Evolutionary conservation across 208 protist species (phyloP).

Genomic region (Porcisia hertigi): DNA sequence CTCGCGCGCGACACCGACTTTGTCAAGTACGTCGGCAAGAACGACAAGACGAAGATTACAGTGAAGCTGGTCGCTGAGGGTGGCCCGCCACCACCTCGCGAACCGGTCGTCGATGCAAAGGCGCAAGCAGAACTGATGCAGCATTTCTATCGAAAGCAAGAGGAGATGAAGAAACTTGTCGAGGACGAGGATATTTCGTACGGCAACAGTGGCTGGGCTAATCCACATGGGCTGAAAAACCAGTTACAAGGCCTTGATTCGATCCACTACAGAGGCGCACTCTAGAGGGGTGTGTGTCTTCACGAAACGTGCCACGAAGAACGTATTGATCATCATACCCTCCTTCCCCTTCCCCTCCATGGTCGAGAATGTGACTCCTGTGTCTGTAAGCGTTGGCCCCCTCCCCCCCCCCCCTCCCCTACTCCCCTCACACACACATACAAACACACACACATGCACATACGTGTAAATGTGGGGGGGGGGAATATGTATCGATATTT

Average conservation of each 20-base stretch:
- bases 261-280: conserved; percentile 54
- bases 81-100: conserved; percentile 71
- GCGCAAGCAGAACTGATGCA: conserved; percentile 92
- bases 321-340: not conserved
- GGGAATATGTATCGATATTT: too few relatives aligned
- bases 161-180: conserved; percentile 92
- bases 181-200: conserved; percentile 91
- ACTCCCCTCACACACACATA: too few relatives aligned
- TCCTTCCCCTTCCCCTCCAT: too few relatives aligned
- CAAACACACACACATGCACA: not conserved
- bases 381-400: too few relatives aligned
- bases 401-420: not conserved
- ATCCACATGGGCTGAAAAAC: conserved; percentile 86
- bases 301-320: too few relatives aligned
- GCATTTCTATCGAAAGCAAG: conserved; percentile 92
- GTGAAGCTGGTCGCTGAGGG: conserved; percentile 87
- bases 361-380: too few relatives aligned
- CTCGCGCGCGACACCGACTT: conserved; percentile 75
- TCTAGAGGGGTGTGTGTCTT: not conserved
- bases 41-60: conserved; percentile 94
- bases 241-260: conserved; percentile 84
- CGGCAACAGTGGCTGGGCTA: conserved; percentile 90
- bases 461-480: too few relatives aligned
- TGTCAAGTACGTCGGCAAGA: conserved; percentile 89
- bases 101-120: conserved; percentile 78